Conservation (phyloP, 176 grass and related monocot species). For the Avena sativa region DNA sequence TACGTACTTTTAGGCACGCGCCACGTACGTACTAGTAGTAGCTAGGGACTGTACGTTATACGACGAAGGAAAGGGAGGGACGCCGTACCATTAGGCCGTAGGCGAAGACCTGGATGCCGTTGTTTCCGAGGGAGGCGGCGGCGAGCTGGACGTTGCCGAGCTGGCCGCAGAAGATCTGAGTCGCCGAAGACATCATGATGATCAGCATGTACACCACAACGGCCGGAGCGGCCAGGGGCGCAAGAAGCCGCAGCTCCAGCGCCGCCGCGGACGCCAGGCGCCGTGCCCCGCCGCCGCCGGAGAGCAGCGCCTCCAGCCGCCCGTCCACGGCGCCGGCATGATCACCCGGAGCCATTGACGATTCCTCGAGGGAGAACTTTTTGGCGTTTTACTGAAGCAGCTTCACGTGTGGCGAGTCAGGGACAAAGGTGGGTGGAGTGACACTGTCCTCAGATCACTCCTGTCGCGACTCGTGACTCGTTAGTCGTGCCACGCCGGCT, state of each 20-base stretch:
- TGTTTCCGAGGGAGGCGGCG: constrained; percentile 82
- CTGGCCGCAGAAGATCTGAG: constrained; percentile 74
- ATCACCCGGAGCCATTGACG: not conserved
- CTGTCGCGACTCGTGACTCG: not conserved
- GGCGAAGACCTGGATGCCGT: constrained; percentile 78
- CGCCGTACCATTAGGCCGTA: constrained; percentile 69
- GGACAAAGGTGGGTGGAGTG: not conserved
- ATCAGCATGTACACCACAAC: constrained; percentile 70
- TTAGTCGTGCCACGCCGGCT: not conserved
- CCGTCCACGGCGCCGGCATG: constrained; percentile 24
- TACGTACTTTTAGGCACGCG: not conserved
- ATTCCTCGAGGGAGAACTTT: not conserved
- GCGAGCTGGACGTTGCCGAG: constrained; percentile 81
- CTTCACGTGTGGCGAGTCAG: not conserved
- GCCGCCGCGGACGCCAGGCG: constrained; percentile 35
- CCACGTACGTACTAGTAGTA: not conserved
- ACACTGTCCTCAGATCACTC: not conserved
- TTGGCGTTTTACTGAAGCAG: not conserved
- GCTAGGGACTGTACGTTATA: not conserved
- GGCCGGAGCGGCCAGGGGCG: constrained; percentile 58
- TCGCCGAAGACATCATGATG: constrained; percentile 66
- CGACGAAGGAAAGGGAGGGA: not conserved
- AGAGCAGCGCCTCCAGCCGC: constrained; percentile 59
- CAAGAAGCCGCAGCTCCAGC: constrained; percentile 62
- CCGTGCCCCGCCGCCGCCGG: constrained; percentile 24